Evolutionary conservation across 2,329 filamentous ascomycete species (phyloP).

Genomic region (Aurifilum marmelostoma): DNA sequence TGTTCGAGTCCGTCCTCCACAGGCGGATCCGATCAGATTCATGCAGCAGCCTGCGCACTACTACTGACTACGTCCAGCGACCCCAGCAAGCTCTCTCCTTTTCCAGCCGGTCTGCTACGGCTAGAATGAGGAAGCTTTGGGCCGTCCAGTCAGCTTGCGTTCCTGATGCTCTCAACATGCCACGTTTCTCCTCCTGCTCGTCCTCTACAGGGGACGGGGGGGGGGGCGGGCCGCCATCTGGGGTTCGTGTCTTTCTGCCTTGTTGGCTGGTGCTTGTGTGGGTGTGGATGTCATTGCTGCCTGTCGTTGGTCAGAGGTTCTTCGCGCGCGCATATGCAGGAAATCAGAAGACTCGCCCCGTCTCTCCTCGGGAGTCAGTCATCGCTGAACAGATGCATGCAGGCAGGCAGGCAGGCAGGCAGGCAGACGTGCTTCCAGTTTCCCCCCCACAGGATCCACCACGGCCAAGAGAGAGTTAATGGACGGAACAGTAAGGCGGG

Average conservation of each 20-base stretch:
- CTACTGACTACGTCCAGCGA: not conserved
- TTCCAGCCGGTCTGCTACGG: not conserved
- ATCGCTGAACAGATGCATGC: not conserved
- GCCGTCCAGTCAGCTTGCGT: not conserved
- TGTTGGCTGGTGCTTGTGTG: not conserved
- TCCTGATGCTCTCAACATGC: not conserved
- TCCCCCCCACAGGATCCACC: not conserved
- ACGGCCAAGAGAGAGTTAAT: not conserved
- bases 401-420: constrained; percentile 4
- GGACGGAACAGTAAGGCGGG: not conserved
- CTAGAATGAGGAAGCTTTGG: not conserved
- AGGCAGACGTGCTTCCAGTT: no score
- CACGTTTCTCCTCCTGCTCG: not conserved
- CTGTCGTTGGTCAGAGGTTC: constrained; percentile 4
- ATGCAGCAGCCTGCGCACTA: not conserved
- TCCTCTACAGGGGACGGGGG: not conserved
- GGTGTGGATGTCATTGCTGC: constrained; percentile 2
- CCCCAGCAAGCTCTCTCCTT: not conserved
- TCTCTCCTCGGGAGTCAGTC: not conserved
- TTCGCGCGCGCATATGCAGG: constrained; percentile 8
- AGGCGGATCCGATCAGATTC: not conserved
- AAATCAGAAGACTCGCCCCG: constrained; percentile 6
- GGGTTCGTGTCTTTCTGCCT: not conserved
- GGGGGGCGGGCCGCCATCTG: not conserved
- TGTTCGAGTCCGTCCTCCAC: not conserved